These are phyloP conservation scores for Coleophoma cylindrospora DNA, from an alignment of 2,329 filamentous ascomycete genomes.

Conservation along the genomic window DNA sequence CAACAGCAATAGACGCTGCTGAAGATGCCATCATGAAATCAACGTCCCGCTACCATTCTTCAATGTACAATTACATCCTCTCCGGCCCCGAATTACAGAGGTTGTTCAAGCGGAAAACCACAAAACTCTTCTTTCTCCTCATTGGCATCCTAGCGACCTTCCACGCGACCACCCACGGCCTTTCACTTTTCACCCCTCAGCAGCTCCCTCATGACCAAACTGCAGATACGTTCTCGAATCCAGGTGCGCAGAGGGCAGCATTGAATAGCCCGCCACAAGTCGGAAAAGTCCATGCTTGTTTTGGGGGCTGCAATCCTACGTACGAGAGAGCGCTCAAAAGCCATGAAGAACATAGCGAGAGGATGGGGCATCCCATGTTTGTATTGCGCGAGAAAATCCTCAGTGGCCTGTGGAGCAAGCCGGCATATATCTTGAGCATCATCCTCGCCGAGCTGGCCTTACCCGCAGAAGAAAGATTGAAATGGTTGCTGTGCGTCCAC, in stretches of 20 bases:
- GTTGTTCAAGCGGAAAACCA: neutral
- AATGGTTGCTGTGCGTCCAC: constrained; percentile 7
- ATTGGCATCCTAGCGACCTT: neutral
- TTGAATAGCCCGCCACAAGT: neutral
- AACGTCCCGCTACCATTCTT: neutral
- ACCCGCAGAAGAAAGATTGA: constrained; percentile 3
- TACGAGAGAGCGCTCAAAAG: constrained; percentile 5
- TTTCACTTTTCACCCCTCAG: too few relatives aligned
- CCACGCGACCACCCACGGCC: too few relatives aligned
- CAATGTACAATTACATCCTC: neutral
- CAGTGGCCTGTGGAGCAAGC: constrained; percentile 6
- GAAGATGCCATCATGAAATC: too few relatives aligned
- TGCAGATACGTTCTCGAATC: too few relatives aligned
- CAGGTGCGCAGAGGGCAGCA: too few relatives aligned
- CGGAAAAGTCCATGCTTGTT: neutral
- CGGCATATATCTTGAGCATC: constrained; percentile 5
- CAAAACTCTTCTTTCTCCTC: neutral
- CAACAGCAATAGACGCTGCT: too few relatives aligned
- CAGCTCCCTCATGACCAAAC: too few relatives aligned
- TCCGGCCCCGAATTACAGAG: neutral
- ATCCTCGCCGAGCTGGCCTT: constrained; percentile 4
- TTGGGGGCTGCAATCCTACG: neutral
- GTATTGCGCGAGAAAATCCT: constrained; percentile 3
- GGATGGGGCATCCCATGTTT: constrained; percentile 4
- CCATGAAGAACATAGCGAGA: constrained; percentile 3